These are phyloP conservation scores for Pelargonium australe DNA, from an alignment of 441 rosid species.

Conservation along the genomic window DNA sequence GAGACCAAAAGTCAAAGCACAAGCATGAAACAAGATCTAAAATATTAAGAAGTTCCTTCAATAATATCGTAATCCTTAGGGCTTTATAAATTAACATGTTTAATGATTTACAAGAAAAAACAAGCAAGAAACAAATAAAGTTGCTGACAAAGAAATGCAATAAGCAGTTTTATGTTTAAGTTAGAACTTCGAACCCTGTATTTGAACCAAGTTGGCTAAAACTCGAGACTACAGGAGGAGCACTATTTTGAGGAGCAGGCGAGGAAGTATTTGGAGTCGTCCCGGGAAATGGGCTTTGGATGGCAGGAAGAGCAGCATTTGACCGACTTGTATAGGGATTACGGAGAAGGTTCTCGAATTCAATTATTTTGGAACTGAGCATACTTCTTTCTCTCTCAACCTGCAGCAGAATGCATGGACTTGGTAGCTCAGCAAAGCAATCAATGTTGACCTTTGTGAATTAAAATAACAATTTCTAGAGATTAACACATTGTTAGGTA, in stretches of 20 bases:
- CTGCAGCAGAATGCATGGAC: slow-evolving; percentile 32
- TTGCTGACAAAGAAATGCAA: slow-evolving; percentile 13
- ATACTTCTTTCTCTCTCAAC: slow-evolving; percentile 75
- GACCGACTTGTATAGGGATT: slow-evolving; percentile 45
- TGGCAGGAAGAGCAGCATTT: slow-evolving; percentile 23
- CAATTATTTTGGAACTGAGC: slow-evolving; percentile 53
- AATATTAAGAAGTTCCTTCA: not conserved
- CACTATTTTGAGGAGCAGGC: slow-evolving; percentile 35
- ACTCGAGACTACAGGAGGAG: slow-evolving; percentile 47
- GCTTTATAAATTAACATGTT: too few species aligned
- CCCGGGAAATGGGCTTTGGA: slow-evolving; percentile 32
- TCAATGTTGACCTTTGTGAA: not conserved
- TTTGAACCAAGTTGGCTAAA: slow-evolving; percentile 48
- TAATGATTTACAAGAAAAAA: too few species aligned
- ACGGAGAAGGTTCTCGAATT: slow-evolving; percentile 59
- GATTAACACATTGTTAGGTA: too few species aligned
- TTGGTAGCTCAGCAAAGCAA: slow-evolving; percentile 12
- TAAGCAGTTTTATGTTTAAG: slow-evolving; percentile 30
- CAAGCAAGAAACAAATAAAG: too few species aligned
- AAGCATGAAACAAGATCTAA: slow-evolving; percentile 10
- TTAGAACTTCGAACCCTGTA: slow-evolving; percentile 27
- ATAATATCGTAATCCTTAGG: slow-evolving; percentile 2
- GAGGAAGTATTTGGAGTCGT: slow-evolving; percentile 30
- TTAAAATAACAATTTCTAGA: too few species aligned
- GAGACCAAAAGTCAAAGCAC: slow-evolving; percentile 9